phyloP scores from a whole-genome alignment of 2,329 filamentous ascomycete species.

The Tricladium varicosporioides region DNA sequence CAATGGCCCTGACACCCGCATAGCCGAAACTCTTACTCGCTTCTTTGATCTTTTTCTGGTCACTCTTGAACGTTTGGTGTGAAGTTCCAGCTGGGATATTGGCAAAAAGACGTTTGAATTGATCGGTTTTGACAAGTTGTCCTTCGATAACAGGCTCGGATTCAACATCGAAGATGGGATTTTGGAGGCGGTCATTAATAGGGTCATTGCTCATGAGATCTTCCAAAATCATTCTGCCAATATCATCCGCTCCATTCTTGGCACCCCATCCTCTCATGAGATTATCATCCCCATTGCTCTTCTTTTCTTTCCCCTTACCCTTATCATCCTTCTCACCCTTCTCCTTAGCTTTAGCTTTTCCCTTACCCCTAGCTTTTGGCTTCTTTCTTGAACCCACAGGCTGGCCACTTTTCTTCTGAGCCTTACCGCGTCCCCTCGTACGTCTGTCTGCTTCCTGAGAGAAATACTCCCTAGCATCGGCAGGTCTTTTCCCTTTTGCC shows the following conservation, averaged over 20 bases:
- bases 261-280: neutral
- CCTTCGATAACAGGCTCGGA: constrained; percentile 21
- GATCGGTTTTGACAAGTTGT: constrained; percentile 19
- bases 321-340: too few species aligned
- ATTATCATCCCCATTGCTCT: constrained; percentile 6
- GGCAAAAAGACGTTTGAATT: constrained; percentile 27
- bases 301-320: too few species aligned
- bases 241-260: constrained; percentile 19
- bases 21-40: constrained; percentile 43
- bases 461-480: too few species aligned
- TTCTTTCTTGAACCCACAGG: too few species aligned
- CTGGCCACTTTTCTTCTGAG: too few species aligned
- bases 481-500: too few species aligned
- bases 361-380: too few species aligned
- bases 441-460: too few species aligned
- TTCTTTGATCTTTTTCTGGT: constrained; percentile 37
- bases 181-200: constrained; percentile 12
- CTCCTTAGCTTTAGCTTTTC: too few species aligned
- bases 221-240: too few species aligned
- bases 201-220: constrained; percentile 19
- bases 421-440: too few species aligned
- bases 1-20: constrained; percentile 33
- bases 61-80: constrained; percentile 21
- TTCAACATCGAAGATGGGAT: neutral
- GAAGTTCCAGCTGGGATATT: constrained; percentile 26